Base-by-base conservation (phyloP, 2,329 filamentous ascomycete species). In the Monilinia laxa region DNA sequence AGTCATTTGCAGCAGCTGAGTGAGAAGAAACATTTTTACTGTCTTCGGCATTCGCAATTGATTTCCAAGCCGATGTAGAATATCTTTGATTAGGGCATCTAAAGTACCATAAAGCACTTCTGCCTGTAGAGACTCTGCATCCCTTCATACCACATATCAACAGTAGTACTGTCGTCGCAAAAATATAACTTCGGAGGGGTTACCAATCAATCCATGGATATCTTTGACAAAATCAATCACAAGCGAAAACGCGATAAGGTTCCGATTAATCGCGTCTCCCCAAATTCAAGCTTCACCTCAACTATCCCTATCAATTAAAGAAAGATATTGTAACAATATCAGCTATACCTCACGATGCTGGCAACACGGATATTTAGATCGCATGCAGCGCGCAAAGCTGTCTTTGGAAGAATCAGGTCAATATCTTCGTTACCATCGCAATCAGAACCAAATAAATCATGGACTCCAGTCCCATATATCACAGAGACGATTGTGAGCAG, bases 401-500 rank as follows among this genome's bases (percentile, higher is more conserved):
- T 75, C 12, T 65, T 65, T 11, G 57, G 55, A 23, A 58, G 68
- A 28, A 28, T 72, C 25, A 69, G 75, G 62, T 69, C 68, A 28
- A 74, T 74, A 58, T 73, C 74, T 28, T 69, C 72, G 7, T 62
- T 67, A n/a, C 68, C 71, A 2, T 56, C 67, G 23, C 65, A 69
- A 60, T 38, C 69, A 66, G 72, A 74, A 40, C 75, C 79, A 18
- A 62, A 51, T 60, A 73, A 69, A 68, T 70, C 73, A 31, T 77
- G 74, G 75, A 77, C 74, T 28, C 83, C 83, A n/a, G 83, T 82
- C 42, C 83, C 83, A 25, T 83, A 81, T 65, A 81, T 85, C 65
- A 84, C 82, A 16, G 83, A 85, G 77, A 84, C 82, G 65, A 79
- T 84, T 71, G 82, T 84, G 79, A 71, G 78, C 87, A 79, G 75